A percentile compares a stretch with the other conserved stretches of the same genome.
Conservation (phyloP, 1,284 basidiomycete genomes). For the Naganishia liquefaciens region DNA sequence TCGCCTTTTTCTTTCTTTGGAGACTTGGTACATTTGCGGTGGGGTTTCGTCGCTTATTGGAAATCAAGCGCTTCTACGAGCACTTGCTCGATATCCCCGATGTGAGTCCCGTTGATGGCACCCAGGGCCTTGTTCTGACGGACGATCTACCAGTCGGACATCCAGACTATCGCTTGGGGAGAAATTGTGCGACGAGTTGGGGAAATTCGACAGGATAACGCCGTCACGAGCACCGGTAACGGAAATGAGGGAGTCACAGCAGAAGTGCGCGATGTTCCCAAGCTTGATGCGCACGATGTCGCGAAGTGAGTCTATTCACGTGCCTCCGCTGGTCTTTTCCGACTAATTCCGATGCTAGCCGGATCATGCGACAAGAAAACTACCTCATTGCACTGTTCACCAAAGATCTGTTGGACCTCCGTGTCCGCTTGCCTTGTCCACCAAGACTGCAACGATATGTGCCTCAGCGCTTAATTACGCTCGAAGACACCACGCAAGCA, state of each 20-base stretch:
- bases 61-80: conserved; percentile 86
- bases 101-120: conserved; percentile 49
- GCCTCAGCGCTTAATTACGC: conserved; percentile 37
- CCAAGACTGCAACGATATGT: conserved; percentile 44
- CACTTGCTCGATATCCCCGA: conserved; percentile 62
- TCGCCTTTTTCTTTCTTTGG: conserved; percentile 74
- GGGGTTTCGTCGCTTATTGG: conserved; percentile 69
- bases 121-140: background rate
- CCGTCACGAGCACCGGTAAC: conserved; percentile 71
- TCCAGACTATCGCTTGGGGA: conserved; percentile 96
- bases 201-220: conserved; percentile 84
- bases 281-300: conserved; percentile 85
- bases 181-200: conserved; percentile 87
- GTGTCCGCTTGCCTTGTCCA: conserved; percentile 69
- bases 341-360: conserved; percentile 47
- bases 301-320: conserved; percentile 55
- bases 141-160: conserved; percentile 78
- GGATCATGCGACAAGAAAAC: conserved; percentile 96
- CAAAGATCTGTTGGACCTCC: conserved; percentile 88
- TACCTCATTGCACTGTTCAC: conserved; percentile 97
- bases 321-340: too few species aligned
- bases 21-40: conserved; percentile 58
- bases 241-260: conserved; percentile 42
- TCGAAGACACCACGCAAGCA: conserved; percentile 36
- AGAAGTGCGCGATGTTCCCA: conserved; percentile 58